Evolutionary conservation across 305 asterid genomes (phyloP), one percentile per base, ranked within the genome.

Genomic region (Solanum hybrid): DNA sequence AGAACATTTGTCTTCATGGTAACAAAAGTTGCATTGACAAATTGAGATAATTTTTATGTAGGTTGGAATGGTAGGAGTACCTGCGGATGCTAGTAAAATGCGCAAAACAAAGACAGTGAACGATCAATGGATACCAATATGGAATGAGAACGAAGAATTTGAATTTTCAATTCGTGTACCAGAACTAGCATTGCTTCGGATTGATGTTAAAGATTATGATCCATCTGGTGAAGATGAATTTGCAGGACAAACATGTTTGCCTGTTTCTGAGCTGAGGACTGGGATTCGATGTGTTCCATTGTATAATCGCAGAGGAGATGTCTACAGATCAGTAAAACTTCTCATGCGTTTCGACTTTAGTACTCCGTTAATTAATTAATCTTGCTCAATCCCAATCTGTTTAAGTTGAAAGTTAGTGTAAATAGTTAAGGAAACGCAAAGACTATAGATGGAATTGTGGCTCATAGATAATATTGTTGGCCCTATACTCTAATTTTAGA

Each of bases 211-310:
- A 33, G 92, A 90, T 72, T 20, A 90, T 17, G 92, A 90, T 75
- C 38, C 92, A 7, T 31, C 88, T 4, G 88, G 88, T 82, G 86
- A 36, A 33, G 77, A 82, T 61, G 92, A 88, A 83, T 90, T 90
- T 75, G 92, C 89, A 24, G 92, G 92, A 24, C 92, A 90, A 29
- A 90, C 92, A 51, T 90, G 92, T 20, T 34, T 90, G 32, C 90
- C 92, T 26, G 27, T 90, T 34, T 82, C 92, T 7, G 92, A 90
- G 82, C 37, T 90, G 27, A 83, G 33, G 31, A 76, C 89, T 33
- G 92, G 92, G 65, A 88, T 90, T 41, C 81, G 92, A 82, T 82
- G 45, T 14, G 90, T 90, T 89, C 90, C 92, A 17, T 33, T 90
- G 87, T 38, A 75, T 81, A 17, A 88, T 83, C 78, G 4, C 13